Evolutionary conservation across 306 rosid species (phyloP).

Genomic region (Casuarina glauca): DNA sequence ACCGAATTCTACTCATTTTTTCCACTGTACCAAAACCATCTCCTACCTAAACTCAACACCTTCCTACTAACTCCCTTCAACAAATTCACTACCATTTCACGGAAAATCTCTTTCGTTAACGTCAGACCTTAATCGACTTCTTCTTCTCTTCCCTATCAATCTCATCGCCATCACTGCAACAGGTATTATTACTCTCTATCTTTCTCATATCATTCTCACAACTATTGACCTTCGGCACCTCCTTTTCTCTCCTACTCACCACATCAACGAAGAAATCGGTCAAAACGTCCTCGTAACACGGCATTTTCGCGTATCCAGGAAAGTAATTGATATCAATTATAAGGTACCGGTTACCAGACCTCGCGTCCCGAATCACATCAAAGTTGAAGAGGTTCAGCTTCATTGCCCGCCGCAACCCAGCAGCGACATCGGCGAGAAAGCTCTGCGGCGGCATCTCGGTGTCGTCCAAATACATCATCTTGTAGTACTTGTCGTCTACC

Average conservation of each 20-base stretch:
- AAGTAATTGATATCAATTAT: slow-evolving; percentile 90
- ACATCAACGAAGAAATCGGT: slow-evolving; percentile 81
- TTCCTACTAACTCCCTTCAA: slow-evolving; percentile 22
- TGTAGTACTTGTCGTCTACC: slow-evolving; percentile 65
- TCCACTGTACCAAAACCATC: slow-evolving; percentile 42
- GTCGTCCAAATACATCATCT: slow-evolving; percentile 73
- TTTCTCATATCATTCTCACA: slow-evolving; percentile 40
- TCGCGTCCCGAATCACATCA: slow-evolving; percentile 79
- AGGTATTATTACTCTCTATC: slow-evolving; percentile 24
- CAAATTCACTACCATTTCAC: slow-evolving; percentile 26
- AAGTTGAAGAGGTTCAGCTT: slow-evolving; percentile 78
- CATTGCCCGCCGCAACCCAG: slow-evolving; percentile 59
- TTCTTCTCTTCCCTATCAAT: slow-evolving; percentile 39
- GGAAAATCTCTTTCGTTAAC: background rate
- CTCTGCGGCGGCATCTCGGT: slow-evolving; percentile 79
- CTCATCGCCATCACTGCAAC: slow-evolving; percentile 43
- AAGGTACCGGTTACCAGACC: slow-evolving; percentile 71
- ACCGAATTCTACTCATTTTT: slow-evolving; percentile 43
- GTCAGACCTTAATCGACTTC: slow-evolving; percentile 35
- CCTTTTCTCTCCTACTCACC: slow-evolving; percentile 39
- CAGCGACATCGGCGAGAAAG: slow-evolving; percentile 62
- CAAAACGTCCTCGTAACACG: slow-evolving; percentile 71
- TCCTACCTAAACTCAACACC: slow-evolving; percentile 4
- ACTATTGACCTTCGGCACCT: slow-evolving; percentile 22
- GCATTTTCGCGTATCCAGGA: slow-evolving; percentile 99